phyloP scores from a whole-genome alignment of 768 basidiomycete species.

The Collybiopsis confluens region DNA sequence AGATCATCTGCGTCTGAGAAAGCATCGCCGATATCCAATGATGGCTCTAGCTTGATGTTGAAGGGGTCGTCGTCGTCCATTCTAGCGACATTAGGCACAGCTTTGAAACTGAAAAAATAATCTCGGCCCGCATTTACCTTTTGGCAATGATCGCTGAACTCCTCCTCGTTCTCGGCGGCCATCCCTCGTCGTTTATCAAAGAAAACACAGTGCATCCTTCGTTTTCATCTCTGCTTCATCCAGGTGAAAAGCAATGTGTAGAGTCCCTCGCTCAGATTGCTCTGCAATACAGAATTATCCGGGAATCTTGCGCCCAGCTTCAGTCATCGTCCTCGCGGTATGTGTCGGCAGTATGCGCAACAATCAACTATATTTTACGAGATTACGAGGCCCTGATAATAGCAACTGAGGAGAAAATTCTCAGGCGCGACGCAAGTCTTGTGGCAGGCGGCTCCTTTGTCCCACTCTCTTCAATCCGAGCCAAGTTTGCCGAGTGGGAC shows the following conservation, averaged over 20 bases:
- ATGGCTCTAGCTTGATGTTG: conserved; percentile 11
- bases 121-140: too few species aligned
- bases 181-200: conserved; percentile 80
- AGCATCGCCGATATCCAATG: conserved; percentile 59
- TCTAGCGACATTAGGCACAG: too few species aligned
- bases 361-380: conserved; percentile 67
- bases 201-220: conserved; percentile 55
- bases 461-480: conserved; percentile 78
- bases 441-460: conserved; percentile 83
- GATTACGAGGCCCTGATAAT: conserved; percentile 77
- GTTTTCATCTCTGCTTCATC: conserved; percentile 73
- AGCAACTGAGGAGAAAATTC: conserved; percentile 75
- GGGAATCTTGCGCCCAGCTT: conserved; percentile 45
- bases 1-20: conserved; percentile 58
- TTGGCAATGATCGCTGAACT: conserved; percentile 83
- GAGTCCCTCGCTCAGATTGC: conserved; percentile 75
- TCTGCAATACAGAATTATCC: conserved; percentile 70
- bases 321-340: conserved; percentile 67
- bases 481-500: conserved; percentile 78
- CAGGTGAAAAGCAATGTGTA: conserved; percentile 84
- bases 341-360: conserved; percentile 72
- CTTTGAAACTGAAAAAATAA: too few species aligned
- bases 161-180: conserved; percentile 81
- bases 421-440: conserved; percentile 67
- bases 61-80: conserved; percentile 1